Percentiles rank a stretch among this genome's conserved stretches.
Conservation (phyloP, 371 early-diverging fungal genomes). For the Saksenaea oblongispora region DNA sequence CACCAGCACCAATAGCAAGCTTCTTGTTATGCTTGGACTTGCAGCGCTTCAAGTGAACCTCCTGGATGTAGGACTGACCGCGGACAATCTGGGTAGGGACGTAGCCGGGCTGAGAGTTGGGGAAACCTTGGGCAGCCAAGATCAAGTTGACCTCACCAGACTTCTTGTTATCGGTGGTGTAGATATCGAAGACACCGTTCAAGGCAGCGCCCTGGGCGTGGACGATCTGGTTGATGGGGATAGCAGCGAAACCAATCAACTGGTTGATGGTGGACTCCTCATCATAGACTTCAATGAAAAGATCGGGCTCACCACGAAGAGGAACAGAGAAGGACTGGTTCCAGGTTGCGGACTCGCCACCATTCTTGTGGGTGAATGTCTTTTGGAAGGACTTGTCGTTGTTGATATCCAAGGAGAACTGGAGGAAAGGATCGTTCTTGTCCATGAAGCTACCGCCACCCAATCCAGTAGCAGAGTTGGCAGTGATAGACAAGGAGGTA, state of each 20-base stretch:
- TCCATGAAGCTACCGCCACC: conserved; percentile 50
- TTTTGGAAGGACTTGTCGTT: conserved; percentile 52
- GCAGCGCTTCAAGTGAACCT: conserved; percentile 49
- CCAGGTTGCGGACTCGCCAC: conserved; percentile 56
- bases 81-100: conserved; percentile 33
- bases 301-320: conserved; percentile 49
- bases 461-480: conserved; percentile 44
- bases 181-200: conserved; percentile 53
- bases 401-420: conserved; percentile 46
- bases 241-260: conserved; percentile 63
- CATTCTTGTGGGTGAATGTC: conserved; percentile 58
- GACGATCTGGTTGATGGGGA: conserved; percentile 58
- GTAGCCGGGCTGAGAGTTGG: conserved; percentile 32
- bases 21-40: conserved; percentile 53
- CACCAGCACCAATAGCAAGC: conserved; percentile 45
- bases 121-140: conserved; percentile 51
- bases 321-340: conserved; percentile 56
- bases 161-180: conserved; percentile 44
- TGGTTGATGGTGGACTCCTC: conserved; percentile 49
- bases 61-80: conserved; percentile 53
- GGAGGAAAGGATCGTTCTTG: conserved; percentile 63
- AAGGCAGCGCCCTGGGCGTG: conserved; percentile 50
- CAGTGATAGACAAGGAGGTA: conserved; percentile 40
- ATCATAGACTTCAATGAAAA: conserved; percentile 60
- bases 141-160: conserved; percentile 53